Evolutionary conservation across 441 rosid species (phyloP), one percentile per base, ranked within the genome.

Genomic region (Macaranga tanarius): DNA sequence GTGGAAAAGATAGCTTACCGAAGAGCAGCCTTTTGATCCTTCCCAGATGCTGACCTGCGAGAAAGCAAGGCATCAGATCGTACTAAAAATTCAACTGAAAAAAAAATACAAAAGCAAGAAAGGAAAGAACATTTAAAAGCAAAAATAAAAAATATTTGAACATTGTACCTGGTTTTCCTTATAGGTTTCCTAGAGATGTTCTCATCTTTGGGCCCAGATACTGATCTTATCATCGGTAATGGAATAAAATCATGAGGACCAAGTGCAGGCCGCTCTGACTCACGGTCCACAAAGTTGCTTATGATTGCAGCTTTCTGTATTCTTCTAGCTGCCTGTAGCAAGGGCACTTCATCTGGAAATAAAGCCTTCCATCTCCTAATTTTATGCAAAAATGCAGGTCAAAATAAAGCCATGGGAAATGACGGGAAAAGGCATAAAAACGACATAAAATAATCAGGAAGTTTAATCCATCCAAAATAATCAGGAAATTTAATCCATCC

Each of bases 281-380:
- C 95, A 57, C 95, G 81, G 76, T 92, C 98, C 31, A 94, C 98
- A 80, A 92, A 94, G 81, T 92, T 94, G 64, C 90, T 67, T 57
- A 87, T 84, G 67, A 85, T 74, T 62, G 87, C 85, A 42, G 81
- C 76, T 73, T 77, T 89, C 56, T 82, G 85, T 26, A 79, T 70
- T 77, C 71, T 89, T 65, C 83, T 84, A 70, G 91, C 90, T 47
- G 79, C 89, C 77, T 80, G 84, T 62, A 89, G 72, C 79, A 90
- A 78, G 59, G 83, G 89, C 73, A 86, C 92, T 74, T 84, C 87
- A 61, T 92, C 70, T 22, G 95, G 97, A 82, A 78, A 80, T 77
- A 92, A 69, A 1, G 7, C 71, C 85, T 79, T 88, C 96, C 97
- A 94, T 72, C 98, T 86, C 93, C 95, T 91, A 81, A 52, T 79